Evolutionary conservation across 2,329 filamentous ascomycete genomes (phyloP).

Genomic region (Phyllosticta citriasiana): DNA sequence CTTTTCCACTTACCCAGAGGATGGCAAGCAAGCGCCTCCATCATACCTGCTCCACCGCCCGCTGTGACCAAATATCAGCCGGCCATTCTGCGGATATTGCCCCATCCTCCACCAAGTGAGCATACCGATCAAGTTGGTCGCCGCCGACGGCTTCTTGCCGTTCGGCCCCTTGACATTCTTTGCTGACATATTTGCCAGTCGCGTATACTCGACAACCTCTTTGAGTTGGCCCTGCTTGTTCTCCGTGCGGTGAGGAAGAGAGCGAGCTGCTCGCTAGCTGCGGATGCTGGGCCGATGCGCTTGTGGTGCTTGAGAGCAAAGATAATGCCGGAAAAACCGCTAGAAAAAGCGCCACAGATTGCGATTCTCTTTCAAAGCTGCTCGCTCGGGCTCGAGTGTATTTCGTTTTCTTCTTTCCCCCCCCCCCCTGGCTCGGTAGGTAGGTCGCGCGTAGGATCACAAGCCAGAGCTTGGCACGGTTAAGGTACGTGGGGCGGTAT

Average conservation of each 20-base stretch:
- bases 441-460: not conserved
- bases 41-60: conserved; percentile 95
- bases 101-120: conserved; percentile 12
- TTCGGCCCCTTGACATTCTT: conserved; percentile 46
- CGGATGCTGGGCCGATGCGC: not conserved
- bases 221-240: not conserved
- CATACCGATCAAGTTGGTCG: conserved; percentile 84
- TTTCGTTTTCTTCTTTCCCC: not conserved
- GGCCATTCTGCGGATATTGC: not conserved
- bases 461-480: not conserved
- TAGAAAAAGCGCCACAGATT: not conserved
- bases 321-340: not conserved
- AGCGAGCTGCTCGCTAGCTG: not conserved
- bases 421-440: not conserved
- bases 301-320: not conserved
- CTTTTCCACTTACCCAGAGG: conserved; percentile 59
- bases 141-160: conserved; percentile 71
- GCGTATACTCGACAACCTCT: not conserved
- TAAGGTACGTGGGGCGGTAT: no score
- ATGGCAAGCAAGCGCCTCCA: conserved; percentile 95
- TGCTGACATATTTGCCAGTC: conserved; percentile 44
- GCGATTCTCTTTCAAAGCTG: not conserved
- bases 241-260: not conserved
- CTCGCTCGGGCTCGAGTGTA: not conserved
- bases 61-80: conserved; percentile 43